Percentiles rank a stretch among this genome's conserved stretches.
Conservation (phyloP, 1,284 basidiomycete genomes). For the Rhodotorula sp. region DNA sequence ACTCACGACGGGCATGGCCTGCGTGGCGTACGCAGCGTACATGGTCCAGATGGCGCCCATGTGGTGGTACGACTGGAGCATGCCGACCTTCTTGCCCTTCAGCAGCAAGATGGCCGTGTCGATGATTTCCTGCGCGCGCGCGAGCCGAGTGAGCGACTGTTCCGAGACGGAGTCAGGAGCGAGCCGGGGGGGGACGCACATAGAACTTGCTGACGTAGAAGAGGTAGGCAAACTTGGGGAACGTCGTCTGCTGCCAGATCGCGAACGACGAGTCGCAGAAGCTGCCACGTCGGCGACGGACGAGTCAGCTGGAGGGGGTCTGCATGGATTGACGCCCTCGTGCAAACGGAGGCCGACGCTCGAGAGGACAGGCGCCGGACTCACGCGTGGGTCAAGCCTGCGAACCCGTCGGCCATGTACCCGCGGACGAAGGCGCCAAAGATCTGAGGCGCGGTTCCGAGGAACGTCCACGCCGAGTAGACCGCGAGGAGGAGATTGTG, state of each 20-base stretch:
- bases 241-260: slow-evolving; percentile 38
- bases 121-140: slow-evolving; percentile 20
- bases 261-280: slow-evolving; percentile 48
- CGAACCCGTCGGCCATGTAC: slow-evolving; percentile 10
- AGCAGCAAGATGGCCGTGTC: slow-evolving; percentile 48
- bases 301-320: no score
- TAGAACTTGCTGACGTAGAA: slow-evolving; percentile 50
- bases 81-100: slow-evolving; percentile 48
- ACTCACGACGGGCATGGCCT: slow-evolving; percentile 37
- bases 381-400: slow-evolving; percentile 43
- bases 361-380: no score
- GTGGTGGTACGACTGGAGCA: slow-evolving; percentile 37
- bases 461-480: slow-evolving; percentile 44
- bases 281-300: no score
- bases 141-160: background rate
- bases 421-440: slow-evolving; percentile 28
- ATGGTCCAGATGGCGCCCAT: slow-evolving; percentile 44
- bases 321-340: no score
- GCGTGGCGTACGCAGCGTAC: slow-evolving; percentile 47
- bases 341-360: no score
- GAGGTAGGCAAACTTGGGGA: slow-evolving; percentile 45
- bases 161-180: background rate
- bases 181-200: slow-evolving; percentile 14
- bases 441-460: slow-evolving; percentile 33
- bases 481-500: slow-evolving; percentile 47